Percentiles rank a stretch among this genome's conserved stretches.
phyloP scores from a whole-genome alignment of 495 filamentous ascomycete species.

The Melanomma pulvis-pyrius region DNA sequence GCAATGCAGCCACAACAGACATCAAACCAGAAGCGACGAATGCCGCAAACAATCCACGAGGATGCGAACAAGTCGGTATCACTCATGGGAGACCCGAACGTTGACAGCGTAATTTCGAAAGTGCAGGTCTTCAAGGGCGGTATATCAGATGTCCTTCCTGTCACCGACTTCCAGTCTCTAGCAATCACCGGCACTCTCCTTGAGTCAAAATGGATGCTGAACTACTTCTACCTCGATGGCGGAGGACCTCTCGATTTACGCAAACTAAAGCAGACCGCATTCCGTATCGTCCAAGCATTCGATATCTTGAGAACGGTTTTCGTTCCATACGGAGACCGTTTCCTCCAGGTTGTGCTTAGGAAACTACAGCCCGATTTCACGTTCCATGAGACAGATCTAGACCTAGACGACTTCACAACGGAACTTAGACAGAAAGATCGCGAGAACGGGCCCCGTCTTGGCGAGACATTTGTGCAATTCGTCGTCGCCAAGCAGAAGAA shows the following conservation, averaged over 20 bases:
- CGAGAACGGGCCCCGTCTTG: conserved; percentile 25
- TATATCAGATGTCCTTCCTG: conserved; percentile 33
- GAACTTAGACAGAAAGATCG: conserved; percentile 28
- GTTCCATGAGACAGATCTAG: conserved; percentile 29
- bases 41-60: conserved; percentile 24
- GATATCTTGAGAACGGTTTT: conserved; percentile 40
- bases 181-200: conserved; percentile 36
- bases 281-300: conserved; percentile 31
- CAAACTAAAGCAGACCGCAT: conserved; percentile 30
- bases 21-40: conserved; percentile 7
- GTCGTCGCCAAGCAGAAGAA: conserved; percentile 34
- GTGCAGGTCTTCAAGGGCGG: conserved; percentile 36
- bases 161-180: conserved; percentile 36
- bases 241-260: conserved; percentile 29
- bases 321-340: conserved; percentile 25
- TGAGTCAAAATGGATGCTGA: conserved; percentile 37
- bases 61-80: conserved; percentile 27
- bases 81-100: conserved; percentile 27
- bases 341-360: conserved; percentile 38
- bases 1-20: not conserved
- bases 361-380: conserved; percentile 32
- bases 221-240: conserved; percentile 38
- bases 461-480: conserved; percentile 35
- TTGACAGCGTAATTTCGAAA: conserved; percentile 32
- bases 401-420: conserved; percentile 27